Evolutionary conservation across 2,329 filamentous ascomycete species (phyloP).

Genomic region (Cercospora sesami): DNA sequence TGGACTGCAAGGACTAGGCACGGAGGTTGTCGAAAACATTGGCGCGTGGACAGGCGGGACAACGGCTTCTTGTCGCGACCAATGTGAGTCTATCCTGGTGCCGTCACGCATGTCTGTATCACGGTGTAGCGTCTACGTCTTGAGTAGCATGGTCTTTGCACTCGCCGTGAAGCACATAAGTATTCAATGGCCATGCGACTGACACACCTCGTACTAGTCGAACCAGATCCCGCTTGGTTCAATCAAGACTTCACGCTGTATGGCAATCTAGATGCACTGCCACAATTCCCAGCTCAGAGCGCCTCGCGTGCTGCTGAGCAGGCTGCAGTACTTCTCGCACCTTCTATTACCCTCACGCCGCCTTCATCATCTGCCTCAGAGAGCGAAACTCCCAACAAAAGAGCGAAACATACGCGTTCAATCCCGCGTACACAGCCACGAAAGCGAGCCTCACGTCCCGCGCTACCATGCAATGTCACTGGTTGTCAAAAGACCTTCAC

Average conservation of each 20-base stretch:
- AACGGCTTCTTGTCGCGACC: background rate
- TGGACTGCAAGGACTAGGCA: background rate
- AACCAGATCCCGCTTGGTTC: background rate
- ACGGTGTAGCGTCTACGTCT: background rate
- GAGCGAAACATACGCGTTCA: background rate
- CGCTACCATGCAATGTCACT: background rate
- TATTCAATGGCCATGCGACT: too few relatives aligned
- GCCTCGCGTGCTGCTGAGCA: background rate
- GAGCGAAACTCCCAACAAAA: background rate
- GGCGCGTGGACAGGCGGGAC: background rate
- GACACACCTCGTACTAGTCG: background rate
- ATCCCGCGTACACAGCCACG: background rate
- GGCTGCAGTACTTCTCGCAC: background rate
- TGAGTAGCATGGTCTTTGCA: background rate
- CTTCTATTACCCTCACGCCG: background rate
- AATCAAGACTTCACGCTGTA: background rate
- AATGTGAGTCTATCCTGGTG: background rate
- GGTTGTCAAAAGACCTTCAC: slow-evolving; percentile 9
- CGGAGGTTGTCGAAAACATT: background rate
- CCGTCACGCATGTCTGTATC: background rate
- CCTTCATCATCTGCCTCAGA: background rate
- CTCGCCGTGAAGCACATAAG: background rate
- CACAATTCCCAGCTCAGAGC: background rate
- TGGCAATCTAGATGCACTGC: background rate
- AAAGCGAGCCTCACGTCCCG: background rate